phyloP scores from a whole-genome alignment of 345 rosid species.

The Raphanus sativus region DNA sequence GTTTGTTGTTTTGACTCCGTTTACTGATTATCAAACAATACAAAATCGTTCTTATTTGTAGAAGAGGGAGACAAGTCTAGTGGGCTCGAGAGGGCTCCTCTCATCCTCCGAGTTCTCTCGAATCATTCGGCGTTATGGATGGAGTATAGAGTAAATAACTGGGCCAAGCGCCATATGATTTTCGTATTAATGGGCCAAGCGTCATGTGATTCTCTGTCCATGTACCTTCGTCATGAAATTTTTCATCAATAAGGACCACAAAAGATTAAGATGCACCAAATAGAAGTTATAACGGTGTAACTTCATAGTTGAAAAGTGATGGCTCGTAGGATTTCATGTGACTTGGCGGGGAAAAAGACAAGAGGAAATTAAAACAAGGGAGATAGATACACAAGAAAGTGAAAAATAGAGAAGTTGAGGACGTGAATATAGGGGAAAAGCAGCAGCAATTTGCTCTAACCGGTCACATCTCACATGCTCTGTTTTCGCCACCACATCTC shows the following conservation, averaged over 20 bases:
- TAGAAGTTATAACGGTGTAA: slow-evolving; percentile 18
- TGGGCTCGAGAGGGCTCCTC: background rate
- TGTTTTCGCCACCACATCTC: slow-evolving; percentile 37
- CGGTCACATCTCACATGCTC: slow-evolving; percentile 46
- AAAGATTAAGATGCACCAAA: background rate
- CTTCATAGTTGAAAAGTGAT: slow-evolving; percentile 28
- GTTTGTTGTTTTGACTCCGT: background rate
- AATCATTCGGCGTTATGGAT: background rate
- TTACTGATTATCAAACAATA: background rate
- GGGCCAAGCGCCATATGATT: background rate
- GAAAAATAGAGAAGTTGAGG: slow-evolving; percentile 30
- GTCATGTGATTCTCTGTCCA: background rate
- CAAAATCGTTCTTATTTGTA: background rate
- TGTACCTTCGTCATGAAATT: background rate
- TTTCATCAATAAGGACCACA: background rate
- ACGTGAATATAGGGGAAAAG: slow-evolving; percentile 35
- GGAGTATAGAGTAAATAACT: background rate
- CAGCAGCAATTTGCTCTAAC: slow-evolving; percentile 33
- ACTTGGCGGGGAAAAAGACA: background rate
- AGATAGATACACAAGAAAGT: slow-evolving; percentile 43
- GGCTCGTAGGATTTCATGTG: slow-evolving; percentile 38
- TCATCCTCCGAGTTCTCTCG: background rate
- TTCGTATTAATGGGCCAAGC: background rate
- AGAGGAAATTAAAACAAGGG: slow-evolving; percentile 38
- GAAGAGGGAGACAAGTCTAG: background rate